These are phyloP conservation scores for Cladosporium colombiae DNA, from an alignment of 2,329 filamentous ascomycete species.

Conservation along the genomic window DNA sequence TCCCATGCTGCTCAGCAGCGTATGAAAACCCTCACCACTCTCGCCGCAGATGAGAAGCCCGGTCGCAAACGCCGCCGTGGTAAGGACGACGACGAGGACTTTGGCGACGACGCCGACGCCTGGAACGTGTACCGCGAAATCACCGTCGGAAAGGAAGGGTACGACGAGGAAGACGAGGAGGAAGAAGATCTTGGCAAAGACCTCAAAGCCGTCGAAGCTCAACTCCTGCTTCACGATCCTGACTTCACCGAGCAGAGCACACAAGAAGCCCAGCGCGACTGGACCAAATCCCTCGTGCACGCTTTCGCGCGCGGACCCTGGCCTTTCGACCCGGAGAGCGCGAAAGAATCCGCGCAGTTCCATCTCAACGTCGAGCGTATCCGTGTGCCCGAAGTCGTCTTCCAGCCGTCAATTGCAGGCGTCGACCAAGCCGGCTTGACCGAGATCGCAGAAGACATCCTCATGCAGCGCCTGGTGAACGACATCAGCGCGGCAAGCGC, in stretches of 20 bases:
- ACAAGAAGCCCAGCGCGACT: conserved; percentile 87
- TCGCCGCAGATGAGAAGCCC: conserved; percentile 81
- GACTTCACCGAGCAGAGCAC: conserved; percentile 91
- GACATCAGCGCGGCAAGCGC: conserved; percentile 29
- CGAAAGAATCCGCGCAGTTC: conserved; percentile 80
- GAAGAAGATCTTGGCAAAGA: conserved; percentile 79
- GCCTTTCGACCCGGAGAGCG: conserved; percentile 77
- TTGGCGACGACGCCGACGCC: conserved; percentile 88
- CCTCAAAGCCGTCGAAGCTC: conserved; percentile 76
- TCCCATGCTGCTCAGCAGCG: conserved; percentile 93
- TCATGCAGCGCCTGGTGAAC: conserved; percentile 70
- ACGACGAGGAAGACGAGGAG: conserved; percentile 91
- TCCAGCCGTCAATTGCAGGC: conserved; percentile 96
- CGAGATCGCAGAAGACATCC: conserved; percentile 87
- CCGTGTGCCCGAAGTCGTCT: conserved; percentile 98
- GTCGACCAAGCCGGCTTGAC: conserved; percentile 94
- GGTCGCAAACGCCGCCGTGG: conserved; percentile 79
- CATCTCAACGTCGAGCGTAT: conserved; percentile 99
- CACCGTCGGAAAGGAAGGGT: conserved; percentile 82
- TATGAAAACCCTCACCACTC: conserved; percentile 97
- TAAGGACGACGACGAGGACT: conserved; percentile 94
- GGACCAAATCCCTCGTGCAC: conserved; percentile 89
- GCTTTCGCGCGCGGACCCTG: conserved; percentile 86
- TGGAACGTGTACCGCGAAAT: conserved; percentile 97
- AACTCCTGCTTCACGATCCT: conserved; percentile 83